Conservation (phyloP, 495 filamentous ascomycete species). For the Trypethelium eluteriae region DNA sequence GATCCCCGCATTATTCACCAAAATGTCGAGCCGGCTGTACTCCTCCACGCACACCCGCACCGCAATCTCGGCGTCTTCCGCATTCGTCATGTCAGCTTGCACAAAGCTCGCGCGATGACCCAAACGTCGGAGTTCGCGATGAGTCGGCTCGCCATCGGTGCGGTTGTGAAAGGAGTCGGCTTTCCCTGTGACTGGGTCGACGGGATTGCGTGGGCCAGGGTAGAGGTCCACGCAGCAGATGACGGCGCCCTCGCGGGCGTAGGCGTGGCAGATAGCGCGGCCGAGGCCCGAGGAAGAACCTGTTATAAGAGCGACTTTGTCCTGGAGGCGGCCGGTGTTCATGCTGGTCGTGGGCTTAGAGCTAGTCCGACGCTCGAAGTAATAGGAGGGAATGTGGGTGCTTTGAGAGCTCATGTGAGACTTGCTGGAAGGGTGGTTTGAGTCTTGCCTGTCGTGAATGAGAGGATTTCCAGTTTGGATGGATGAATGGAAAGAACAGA, state of each 20-base stretch:
- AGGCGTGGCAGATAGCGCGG: slow-evolving; percentile 31
- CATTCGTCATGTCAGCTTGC: slow-evolving; percentile 33
- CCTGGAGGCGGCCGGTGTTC: slow-evolving; percentile 22
- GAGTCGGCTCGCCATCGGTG: slow-evolving; percentile 18
- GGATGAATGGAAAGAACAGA: neutral
- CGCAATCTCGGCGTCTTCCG: slow-evolving; percentile 35
- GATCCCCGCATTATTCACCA: slow-evolving; percentile 52
- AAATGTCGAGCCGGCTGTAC: slow-evolving; percentile 45
- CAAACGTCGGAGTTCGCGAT: slow-evolving; percentile 18
- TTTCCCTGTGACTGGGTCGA: slow-evolving; percentile 20
- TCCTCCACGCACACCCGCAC: slow-evolving; percentile 35
- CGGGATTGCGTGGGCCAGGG: slow-evolving; percentile 19
- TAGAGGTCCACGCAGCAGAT: slow-evolving; percentile 32
- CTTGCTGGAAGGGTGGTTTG: neutral
- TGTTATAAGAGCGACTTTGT: slow-evolving; percentile 33
- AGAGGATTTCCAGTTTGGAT: neutral
- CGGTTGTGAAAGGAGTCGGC: slow-evolving; percentile 22
- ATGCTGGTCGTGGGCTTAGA: slow-evolving; percentile 10
- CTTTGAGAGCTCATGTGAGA: neutral
- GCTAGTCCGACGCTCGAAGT: neutral
- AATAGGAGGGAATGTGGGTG: slow-evolving; percentile 1
- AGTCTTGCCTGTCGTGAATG: neutral
- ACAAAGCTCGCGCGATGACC: slow-evolving; percentile 34
- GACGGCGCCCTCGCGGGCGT: slow-evolving; percentile 30
- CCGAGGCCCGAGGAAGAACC: slow-evolving; percentile 33